Evolutionary conservation across 306 rosid genomes (phyloP).

Genomic region (Sicyos edulis): DNA sequence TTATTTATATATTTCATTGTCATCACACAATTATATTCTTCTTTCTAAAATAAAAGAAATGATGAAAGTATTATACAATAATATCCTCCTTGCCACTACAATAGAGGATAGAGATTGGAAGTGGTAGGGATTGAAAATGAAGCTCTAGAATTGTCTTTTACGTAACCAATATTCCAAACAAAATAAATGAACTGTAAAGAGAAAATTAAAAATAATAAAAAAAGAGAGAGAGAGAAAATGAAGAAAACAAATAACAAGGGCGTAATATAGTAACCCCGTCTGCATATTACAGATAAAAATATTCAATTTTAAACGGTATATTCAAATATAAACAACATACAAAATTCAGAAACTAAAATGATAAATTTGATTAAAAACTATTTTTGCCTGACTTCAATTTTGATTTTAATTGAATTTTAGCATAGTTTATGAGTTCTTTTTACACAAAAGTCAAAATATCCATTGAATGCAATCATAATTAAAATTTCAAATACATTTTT

Average conservation of each 20-base stretch:
- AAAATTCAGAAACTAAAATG: no score
- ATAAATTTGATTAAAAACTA: no score
- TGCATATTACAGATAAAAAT: no score
- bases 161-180: not conserved
- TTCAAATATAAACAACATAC: no score
- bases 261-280: no score
- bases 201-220: not conserved
- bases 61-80: not conserved
- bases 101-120: slow-evolving; percentile 9
- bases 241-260: not conserved
- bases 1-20: not conserved
- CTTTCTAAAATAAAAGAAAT: not conserved
- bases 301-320: no score
- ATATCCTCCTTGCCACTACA: not conserved
- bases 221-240: not conserved
- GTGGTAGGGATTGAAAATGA: slow-evolving; percentile 1
- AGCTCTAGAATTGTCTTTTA: slow-evolving; percentile 14
- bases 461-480: no score
- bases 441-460: no score
- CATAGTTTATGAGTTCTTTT: no score
- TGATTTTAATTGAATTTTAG: no score
- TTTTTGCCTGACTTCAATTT: no score
- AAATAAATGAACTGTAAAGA: not conserved
- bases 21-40: not conserved
- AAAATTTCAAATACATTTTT: no score